These are phyloP conservation scores for Sphaerulina musiva DNA, from an alignment of 2,329 filamentous ascomycete genomes.

Conservation along the genomic window DNA sequence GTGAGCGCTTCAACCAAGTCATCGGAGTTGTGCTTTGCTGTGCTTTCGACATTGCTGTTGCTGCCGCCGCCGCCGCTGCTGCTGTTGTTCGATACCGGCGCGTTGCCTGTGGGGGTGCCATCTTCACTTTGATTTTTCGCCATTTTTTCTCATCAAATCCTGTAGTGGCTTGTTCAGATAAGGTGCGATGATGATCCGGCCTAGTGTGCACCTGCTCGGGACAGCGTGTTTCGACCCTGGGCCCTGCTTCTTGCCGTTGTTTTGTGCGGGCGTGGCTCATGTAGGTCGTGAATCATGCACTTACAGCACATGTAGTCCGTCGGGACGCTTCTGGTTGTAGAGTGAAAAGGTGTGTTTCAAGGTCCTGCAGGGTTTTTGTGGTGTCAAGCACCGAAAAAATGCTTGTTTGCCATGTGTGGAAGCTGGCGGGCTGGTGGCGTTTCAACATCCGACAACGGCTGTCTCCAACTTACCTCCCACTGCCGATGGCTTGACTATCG, in stretches of 20 bases:
- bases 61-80: background rate
- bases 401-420: too few species aligned
- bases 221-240: slow-evolving; percentile 1
- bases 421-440: too few species aligned
- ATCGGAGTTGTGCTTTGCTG: slow-evolving; percentile 11
- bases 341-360: slow-evolving; percentile 1
- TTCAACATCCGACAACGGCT: too few species aligned
- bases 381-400: background rate
- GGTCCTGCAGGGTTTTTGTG: slow-evolving; percentile 1
- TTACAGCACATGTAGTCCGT: background rate
- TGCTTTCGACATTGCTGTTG: slow-evolving; percentile 1
- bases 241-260: slow-evolving; percentile 12
- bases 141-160: slow-evolving; percentile 7
- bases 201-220: background rate
- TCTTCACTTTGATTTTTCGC: slow-evolving; percentile 9
- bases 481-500: too few species aligned
- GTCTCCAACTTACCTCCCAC: too few species aligned
- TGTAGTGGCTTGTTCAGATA: slow-evolving; percentile 4
- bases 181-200: background rate
- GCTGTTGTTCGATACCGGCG: background rate
- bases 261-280: slow-evolving; percentile 2
- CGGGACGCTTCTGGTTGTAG: slow-evolving; percentile 2
- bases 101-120: background rate
- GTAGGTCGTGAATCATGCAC: slow-evolving; percentile 8
- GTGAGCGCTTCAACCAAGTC: slow-evolving; percentile 21